Evolutionary conservation across 2,329 filamentous ascomycete genomes (phyloP), one percentile per base, ranked within the genome.

Genomic region (Aureobasidium sp.): DNA sequence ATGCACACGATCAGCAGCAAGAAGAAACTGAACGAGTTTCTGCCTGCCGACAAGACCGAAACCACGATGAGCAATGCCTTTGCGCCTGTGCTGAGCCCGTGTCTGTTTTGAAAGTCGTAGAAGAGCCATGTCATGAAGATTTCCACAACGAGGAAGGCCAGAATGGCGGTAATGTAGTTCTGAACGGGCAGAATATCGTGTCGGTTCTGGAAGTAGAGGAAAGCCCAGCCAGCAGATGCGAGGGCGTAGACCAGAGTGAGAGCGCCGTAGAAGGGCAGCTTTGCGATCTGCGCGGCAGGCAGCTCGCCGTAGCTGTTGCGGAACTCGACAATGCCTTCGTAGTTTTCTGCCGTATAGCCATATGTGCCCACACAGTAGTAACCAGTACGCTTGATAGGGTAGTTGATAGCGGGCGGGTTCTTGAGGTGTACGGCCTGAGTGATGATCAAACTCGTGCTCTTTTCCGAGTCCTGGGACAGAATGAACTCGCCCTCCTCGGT

Each of bases 111-210:
- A 73, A 90, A 97, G 76, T 99, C 94, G 74, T 97, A 99, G 78
- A 96, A 99, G 47, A 91, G 91, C 94, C 94, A 99, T 1, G 94
- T 99, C 84, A 97, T 92, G 71, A 97, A 80, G 87, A 97, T 96
- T 75, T 99, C 94, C 17, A 97, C 77, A 17, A 97, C 90, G 47
- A 99, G 79, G 77, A 99, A 99, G 58, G 94, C 85, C 55, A 99
- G 81, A 64, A 97, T 99, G 11, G 94, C 93, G 0, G 94, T 99
- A 69, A 99, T 97, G 75, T 99, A 99, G 74, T 99, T 99, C 76
- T 99, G 94, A 2, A 99, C 94, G 17, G 95, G 88, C 71, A 99
- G 79, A 65, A 99, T 97, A 74, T 99, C 94, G 70, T 89, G 85
- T 64, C 93, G 84, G 74, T 99, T 91, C 75, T 97, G 91, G 70